Evolutionary conservation across 768 basidiomycete genomes (phyloP).

Genomic region (Serendipita sp.): DNA sequence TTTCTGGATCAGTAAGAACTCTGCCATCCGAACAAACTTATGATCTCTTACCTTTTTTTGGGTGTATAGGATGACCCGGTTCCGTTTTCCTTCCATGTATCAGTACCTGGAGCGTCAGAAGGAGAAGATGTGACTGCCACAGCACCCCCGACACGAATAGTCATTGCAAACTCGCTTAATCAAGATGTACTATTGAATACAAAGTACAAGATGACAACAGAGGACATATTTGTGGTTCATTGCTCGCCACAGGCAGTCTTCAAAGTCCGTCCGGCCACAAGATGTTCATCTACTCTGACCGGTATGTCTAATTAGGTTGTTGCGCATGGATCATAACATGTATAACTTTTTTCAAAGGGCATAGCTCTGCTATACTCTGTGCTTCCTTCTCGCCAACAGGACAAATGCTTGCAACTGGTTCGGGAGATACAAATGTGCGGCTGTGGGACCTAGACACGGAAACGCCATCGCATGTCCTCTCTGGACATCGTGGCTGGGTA

Average conservation of each 20-base stretch:
- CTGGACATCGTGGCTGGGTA: constrained; percentile 91
- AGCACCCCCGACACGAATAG: constrained; percentile 53
- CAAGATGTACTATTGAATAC: constrained; percentile 62
- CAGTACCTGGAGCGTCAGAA: constrained; percentile 37
- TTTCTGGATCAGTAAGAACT: constrained; percentile 50
- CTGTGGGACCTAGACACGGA: constrained; percentile 93
- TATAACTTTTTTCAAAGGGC: constrained; percentile 33
- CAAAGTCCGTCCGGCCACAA: constrained; percentile 78
- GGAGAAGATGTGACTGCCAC: constrained; percentile 18
- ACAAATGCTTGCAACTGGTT: constrained; percentile 78
- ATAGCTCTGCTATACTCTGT: constrained; percentile 84
- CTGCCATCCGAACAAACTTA: background rate
- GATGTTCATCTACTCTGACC: constrained; percentile 84
- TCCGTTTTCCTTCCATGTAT: constrained; percentile 81
- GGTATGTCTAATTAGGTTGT: constrained; percentile 28
- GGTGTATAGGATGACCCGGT: constrained; percentile 59
- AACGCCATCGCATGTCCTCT: constrained; percentile 69
- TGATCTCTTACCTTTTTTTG: background rate
- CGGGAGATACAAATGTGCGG: constrained; percentile 82
- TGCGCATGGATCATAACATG: constrained; percentile 7
- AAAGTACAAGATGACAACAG: constrained; percentile 44
- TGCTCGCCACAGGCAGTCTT: constrained; percentile 96
- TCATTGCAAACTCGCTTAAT: constrained; percentile 71
- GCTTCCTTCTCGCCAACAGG: constrained; percentile 94
- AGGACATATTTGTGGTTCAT: constrained; percentile 75